Base-by-base conservation (phyloP, 176 grass and related monocot genomes). In the Oryza punctata region DNA sequence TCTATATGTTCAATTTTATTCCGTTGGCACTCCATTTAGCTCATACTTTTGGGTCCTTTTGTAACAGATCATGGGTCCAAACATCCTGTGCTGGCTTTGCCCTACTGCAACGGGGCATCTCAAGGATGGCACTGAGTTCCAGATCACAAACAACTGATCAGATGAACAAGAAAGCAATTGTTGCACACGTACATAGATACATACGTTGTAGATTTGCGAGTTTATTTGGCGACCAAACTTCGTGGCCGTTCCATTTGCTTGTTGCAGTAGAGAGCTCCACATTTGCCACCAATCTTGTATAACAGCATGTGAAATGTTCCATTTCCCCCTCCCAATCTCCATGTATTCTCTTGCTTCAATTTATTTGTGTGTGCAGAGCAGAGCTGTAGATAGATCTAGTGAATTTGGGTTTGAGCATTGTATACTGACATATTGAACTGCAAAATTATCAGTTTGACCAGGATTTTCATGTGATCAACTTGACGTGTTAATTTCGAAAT, bases 71-170 rank as follows among this genome's bases (percentile, higher is more conserved):
- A 82, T 99, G 77, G 93, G 96, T 45, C 83, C 91, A 80, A 96
- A 99, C 78, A 70, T 94, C 72, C 75, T 96, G 54, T 92, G 83
- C 66, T 99, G 96, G 93, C 33, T 99, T 78, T 96, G 89, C 49
- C 93, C 93, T 18, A 87, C 73, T 12, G 82, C 89, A n/a, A 77
- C 64, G 0, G 85, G 93, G 69, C 91, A 99, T 89, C 88, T 96
- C 24, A 92, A 77, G 76, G 89, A 98, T 23, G 93, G 96, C 59
- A 98, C 87, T 14, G 85, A 94, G 57, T 99, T 96, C 78, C 93
- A 90, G 21, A 86, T 90, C 83, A 90, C 83, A 1, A 88, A 91
- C 80, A 90, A 92, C 50, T 85, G 84, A 97, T 49, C 18, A 14
- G 59, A 35, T 50, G 0, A 1, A 73, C 23, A 28, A 57, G 59